phyloP scores from a whole-genome alignment of 202 grass and related monocot genomes.

The Panicum virgatum region DNA sequence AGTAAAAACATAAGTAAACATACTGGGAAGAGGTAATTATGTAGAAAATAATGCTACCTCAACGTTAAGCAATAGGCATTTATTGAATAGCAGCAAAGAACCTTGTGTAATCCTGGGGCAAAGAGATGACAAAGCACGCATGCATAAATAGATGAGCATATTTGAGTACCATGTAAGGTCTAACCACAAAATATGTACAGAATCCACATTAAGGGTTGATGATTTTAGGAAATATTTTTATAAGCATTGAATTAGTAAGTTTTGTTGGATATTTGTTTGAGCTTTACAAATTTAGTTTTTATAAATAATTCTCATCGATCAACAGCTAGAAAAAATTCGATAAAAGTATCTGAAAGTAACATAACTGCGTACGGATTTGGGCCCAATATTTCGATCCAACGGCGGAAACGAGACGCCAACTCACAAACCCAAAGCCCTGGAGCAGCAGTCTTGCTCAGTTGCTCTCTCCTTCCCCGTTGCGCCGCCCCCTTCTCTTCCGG shows the following conservation, averaged over 20 bases:
- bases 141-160: constrained; percentile 26
- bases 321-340: too few species aligned
- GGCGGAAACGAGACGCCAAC: too few species aligned
- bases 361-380: too few species aligned
- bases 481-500: background rate
- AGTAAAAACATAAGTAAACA: constrained; percentile 5
- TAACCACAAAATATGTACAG: background rate
- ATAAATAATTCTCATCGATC: too few species aligned
- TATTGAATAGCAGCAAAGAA: constrained; percentile 87
- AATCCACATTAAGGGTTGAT: background rate
- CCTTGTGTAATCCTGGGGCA: constrained; percentile 59
- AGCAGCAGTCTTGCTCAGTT: too few species aligned
- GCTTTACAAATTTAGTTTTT: background rate
- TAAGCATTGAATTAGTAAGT: background rate
- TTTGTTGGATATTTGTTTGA: background rate
- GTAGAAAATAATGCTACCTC: constrained; percentile 51
- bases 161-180: background rate
- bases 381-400: too few species aligned
- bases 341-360: too few species aligned
- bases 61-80: constrained; percentile 82
- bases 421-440: too few species aligned
- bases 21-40: background rate
- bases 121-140: constrained; percentile 32
- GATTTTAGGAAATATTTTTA: background rate
- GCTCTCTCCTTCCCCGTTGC: too few species aligned